A percentile compares a stretch with the other conserved stretches of the same genome.
Conservation (phyloP, 179 eudicot genomes). For the Monotropa hypopitys region DNA sequence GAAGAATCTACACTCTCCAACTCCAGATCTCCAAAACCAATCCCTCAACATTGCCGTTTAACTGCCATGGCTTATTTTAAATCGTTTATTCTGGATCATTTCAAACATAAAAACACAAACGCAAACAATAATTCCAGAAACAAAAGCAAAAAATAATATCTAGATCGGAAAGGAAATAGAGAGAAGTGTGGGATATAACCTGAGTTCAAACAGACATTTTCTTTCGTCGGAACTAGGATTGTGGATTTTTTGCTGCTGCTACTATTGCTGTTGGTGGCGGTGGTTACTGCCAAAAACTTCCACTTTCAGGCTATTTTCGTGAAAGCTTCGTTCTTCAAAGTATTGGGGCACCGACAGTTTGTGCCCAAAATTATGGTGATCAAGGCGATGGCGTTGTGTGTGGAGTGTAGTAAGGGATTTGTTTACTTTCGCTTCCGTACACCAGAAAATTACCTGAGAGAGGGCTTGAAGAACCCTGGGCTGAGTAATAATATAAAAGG, state of each 20-base stretch:
- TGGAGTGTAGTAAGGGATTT: not conserved
- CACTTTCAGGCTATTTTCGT: too few species aligned
- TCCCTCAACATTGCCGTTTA: not conserved
- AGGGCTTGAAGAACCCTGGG: not conserved
- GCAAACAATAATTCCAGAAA: not conserved
- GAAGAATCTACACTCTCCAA: not conserved
- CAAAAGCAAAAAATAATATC: not conserved
- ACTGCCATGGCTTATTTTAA: not conserved
- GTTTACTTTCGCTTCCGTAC: not conserved
- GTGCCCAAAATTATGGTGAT: not conserved
- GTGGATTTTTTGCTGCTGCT: not conserved
- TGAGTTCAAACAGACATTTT: not conserved
- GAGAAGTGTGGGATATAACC: not conserved
- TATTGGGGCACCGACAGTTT: not conserved
- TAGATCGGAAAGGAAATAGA: not conserved
- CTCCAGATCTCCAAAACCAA: constrained; percentile 9
- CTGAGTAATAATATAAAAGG: not conserved
- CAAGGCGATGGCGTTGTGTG: not conserved
- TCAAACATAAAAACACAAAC: not conserved
- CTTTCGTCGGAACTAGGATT: not conserved
- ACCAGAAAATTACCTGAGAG: not conserved
- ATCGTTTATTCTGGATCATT: not conserved
- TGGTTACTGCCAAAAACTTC: not conserved
- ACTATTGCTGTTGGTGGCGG: not conserved
- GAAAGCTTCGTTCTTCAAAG: too few species aligned